These are phyloP conservation scores for Daucus carota DNA, from an alignment of 129 eudicot species.

Conservation along the genomic window DH1_v3.0 NC_030381.2:40829501-40830000, in stretches of 20 bases:
- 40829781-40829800: conserved; percentile 73
- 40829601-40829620: conserved; percentile 4
- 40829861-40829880: conserved; percentile 23
- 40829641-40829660: conserved; percentile 78
- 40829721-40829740: conserved; percentile 65
- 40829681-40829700: conserved; percentile 63
- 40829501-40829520: conserved; percentile 69
- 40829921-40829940: conserved; percentile 92
- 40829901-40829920: conserved; percentile 93
- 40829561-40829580: background rate
- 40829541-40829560: background rate
- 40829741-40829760: conserved; percentile 24
- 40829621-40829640: conserved; percentile 60
- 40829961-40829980: conserved; percentile 82
- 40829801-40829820: background rate
- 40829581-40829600: background rate
- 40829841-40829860: background rate
- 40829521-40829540: conserved; percentile 22
- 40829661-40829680: conserved; percentile 61
- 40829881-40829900: conserved; percentile 83
- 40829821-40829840: background rate
- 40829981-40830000: conserved; percentile 58
- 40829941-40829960: conserved; percentile 69
- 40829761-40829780: conserved; percentile 48
- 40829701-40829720: conserved; percentile 58